Base-by-base conservation (phyloP, 2,329 filamentous ascomycete genomes). In the Eutypa lata region DNA sequence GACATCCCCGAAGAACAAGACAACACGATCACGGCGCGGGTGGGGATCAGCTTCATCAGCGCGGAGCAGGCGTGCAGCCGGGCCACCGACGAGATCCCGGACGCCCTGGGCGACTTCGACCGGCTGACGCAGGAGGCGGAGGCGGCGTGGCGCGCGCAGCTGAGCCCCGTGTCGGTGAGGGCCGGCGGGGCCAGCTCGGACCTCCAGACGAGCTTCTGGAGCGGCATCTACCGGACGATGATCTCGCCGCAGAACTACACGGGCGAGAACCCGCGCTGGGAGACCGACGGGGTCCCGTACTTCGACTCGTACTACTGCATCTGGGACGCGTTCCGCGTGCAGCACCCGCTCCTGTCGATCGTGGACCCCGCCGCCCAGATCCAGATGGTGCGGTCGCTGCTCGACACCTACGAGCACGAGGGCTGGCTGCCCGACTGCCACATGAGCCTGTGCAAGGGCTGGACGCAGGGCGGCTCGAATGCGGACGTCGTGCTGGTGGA, bases 371-470 rank as follows among this genome's bases (percentile, higher is more conserved):
- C 70, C 3, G 79, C 79, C 7, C 81, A 87, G 61, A 76, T 80
- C 0, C 71, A 76, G 52, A 86, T 88, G 79, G 74, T 88, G 24
- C 77, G 83, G 43, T 84, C 81, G 53, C 70, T 89, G 19, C 73
- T 89, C 2, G 84, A 88, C 58, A 87, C 81, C 11, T 89, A 88
- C 62, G 71, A 75, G 46, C 77, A 86, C 63, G 79, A 85, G 63
- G 86, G 86, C 1, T 87, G 82, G 70, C 68, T 89, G 11, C 86
- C 86, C 0, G 86, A 89, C 65, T 88, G 84, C 61, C 80, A 84
- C 51, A 88, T 88, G 84, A 82, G 78, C 18, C 73, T 86, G 1
- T 86, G 80, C 66, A 84, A 85, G 63, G 86, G 86, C 1, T 86
- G 78, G 69, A 86, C 83, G 0, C 84, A 88, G 65, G 85, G 86